These are phyloP conservation scores for Lactifluus subvellereus DNA, from an alignment of 768 basidiomycete species.

Conservation along the genomic window DNA sequence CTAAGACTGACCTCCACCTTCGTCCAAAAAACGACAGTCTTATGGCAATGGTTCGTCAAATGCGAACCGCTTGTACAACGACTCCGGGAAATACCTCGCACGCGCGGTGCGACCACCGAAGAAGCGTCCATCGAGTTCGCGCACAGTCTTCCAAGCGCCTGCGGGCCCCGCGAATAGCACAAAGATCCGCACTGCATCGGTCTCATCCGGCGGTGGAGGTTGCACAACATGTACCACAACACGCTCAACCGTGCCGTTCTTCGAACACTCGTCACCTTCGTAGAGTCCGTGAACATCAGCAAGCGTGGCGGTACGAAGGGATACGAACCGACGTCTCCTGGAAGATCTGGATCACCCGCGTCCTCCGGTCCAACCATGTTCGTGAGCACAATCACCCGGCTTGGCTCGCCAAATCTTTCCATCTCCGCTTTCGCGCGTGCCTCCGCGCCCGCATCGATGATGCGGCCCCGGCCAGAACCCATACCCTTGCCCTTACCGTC, in stretches of 20 bases:
- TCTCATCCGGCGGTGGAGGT: slow-evolving; percentile 56
- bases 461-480: slow-evolving; percentile 75
- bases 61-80: slow-evolving; percentile 42
- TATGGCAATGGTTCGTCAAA: slow-evolving; percentile 42
- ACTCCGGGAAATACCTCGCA: slow-evolving; percentile 76
- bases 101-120: slow-evolving; percentile 84
- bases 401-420: slow-evolving; percentile 81
- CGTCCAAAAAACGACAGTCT: neutral
- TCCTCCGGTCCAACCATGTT: slow-evolving; percentile 88
- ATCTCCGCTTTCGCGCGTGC: slow-evolving; percentile 68
- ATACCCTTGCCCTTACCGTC: slow-evolving; percentile 37
- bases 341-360: slow-evolving; percentile 74
- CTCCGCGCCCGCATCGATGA: slow-evolving; percentile 88
- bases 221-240: slow-evolving; percentile 77
- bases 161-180: slow-evolving; percentile 86
- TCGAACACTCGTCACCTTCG: slow-evolving; percentile 83
- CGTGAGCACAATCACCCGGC: slow-evolving; percentile 81
- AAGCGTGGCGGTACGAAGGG: neutral
- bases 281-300: slow-evolving; percentile 2
- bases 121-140: slow-evolving; percentile 87
- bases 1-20: neutral
- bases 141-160: slow-evolving; percentile 93
- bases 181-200: slow-evolving; percentile 89
- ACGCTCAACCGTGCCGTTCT: slow-evolving; percentile 87
- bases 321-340: slow-evolving; percentile 77